Evolutionary conservation across 106 monocot species (phyloP).

Genomic region (Amphibolis antarctica): DNA sequence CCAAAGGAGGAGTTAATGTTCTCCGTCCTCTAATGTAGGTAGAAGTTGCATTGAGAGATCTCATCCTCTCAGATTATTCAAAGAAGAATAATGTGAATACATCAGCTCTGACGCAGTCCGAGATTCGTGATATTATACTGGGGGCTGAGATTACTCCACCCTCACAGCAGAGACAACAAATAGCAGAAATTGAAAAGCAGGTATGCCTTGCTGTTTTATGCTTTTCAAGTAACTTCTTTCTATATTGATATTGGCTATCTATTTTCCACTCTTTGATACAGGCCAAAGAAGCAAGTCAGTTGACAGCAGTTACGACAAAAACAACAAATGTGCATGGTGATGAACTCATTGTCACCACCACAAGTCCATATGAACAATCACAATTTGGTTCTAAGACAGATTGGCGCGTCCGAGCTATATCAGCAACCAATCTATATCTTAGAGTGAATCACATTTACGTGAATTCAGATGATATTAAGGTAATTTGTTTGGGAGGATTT

Average conservation of each 20-base stretch:
- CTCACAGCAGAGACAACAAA: slow-evolving; percentile 96
- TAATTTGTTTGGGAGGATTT: slow-evolving; percentile 17
- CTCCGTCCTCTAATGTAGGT: slow-evolving; percentile 25
- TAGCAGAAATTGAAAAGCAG: slow-evolving; percentile 99
- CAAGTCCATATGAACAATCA: slow-evolving; percentile 93
- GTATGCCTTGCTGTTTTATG: slow-evolving; percentile 22
- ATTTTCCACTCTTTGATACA: slow-evolving; percentile 15
- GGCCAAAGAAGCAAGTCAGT: slow-evolving; percentile 95
- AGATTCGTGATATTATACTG: slow-evolving; percentile 98
- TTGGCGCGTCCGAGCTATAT: slow-evolving; percentile 95
- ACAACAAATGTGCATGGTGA: slow-evolving; percentile 98
- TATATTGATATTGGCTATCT: not conserved
- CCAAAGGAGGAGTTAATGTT: not conserved
- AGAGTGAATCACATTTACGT: slow-evolving; percentile 99
- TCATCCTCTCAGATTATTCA: slow-evolving; percentile 95
- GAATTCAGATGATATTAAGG: slow-evolving; percentile 99
- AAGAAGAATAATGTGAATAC: slow-evolving; percentile 99
- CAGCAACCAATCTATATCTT: slow-evolving; percentile 93
- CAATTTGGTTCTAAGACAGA: slow-evolving; percentile 85
- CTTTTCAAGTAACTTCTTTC: not conserved
- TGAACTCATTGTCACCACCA: slow-evolving; percentile 96
- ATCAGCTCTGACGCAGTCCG: slow-evolving; percentile 95
- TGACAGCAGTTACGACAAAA: slow-evolving; percentile 91
- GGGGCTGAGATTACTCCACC: slow-evolving; percentile 99
- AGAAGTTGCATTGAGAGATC: slow-evolving; percentile 95